Percentiles rank a stretch among this genome's conserved stretches.
Evolutionary conservation across 2,329 filamentous ascomycete species (phyloP).

Genomic region (Paraconiothyrium sp.): DNA sequence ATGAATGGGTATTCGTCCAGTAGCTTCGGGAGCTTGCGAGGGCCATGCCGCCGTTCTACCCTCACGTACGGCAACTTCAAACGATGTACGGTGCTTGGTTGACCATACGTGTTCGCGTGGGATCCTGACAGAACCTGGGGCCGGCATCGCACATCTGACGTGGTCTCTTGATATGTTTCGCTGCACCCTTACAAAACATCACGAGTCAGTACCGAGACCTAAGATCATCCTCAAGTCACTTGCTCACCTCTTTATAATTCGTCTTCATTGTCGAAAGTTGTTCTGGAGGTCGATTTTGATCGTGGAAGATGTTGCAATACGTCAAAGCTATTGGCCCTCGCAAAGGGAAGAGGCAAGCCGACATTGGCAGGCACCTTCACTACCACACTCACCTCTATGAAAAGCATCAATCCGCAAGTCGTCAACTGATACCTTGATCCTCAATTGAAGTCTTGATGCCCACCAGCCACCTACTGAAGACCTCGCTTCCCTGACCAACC

Average conservation of each 20-base stretch:
- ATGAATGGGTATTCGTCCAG: background rate
- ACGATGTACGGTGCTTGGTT: background rate
- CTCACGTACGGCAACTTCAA: background rate
- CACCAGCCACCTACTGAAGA: background rate
- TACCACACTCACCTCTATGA: background rate
- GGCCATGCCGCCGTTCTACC: background rate
- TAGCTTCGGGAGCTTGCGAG: background rate
- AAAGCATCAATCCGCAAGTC: no score
- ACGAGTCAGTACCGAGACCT: no score
- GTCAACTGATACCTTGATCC: background rate
- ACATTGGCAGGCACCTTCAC: background rate
- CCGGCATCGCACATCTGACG: background rate
- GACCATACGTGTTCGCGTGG: background rate
- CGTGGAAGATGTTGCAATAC: no score
- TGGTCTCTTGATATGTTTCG: background rate
- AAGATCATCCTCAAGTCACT: no score
- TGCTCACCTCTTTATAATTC: no score
- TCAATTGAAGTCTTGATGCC: background rate
- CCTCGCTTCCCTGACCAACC: conserved; percentile 14
- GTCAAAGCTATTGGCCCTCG: no score
- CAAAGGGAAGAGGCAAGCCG: background rate
- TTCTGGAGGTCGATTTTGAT: no score
- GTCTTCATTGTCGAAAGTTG: no score
- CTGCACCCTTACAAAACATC: no score
- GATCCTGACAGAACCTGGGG: background rate